Evolutionary conservation across 2,329 filamentous ascomycete genomes (phyloP).

Genomic region (Alternaria sp.): DNA sequence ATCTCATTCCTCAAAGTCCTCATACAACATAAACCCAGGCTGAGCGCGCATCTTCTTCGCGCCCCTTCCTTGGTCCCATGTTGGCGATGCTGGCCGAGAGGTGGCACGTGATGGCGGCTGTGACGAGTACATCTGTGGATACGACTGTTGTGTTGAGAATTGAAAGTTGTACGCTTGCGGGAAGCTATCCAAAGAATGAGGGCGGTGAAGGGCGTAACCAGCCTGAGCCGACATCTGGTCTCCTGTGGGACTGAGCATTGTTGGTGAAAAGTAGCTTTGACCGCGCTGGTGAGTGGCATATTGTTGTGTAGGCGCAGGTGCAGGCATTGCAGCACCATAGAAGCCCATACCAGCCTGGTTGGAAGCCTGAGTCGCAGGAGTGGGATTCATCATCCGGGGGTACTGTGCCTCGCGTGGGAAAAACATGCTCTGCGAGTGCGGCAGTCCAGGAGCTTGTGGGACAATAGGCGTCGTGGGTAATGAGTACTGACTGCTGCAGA

Average conservation of each 20-base stretch:
- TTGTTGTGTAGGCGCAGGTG: constrained; percentile 17
- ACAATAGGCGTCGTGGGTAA: constrained; percentile 39
- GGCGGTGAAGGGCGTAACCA: constrained; percentile 33
- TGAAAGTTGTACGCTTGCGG: constrained; percentile 30
- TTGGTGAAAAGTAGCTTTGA: constrained; percentile 29
- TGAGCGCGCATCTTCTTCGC: constrained; percentile 34
- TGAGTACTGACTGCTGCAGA: constrained; percentile 35
- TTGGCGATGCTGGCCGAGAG: constrained; percentile 39
- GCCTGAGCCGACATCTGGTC: constrained; percentile 23
- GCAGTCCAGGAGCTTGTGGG: constrained; percentile 27
- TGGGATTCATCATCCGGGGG: constrained; percentile 19
- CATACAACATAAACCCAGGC: constrained; percentile 29
- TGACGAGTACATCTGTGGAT: constrained; percentile 36
- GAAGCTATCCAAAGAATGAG: constrained; percentile 38
- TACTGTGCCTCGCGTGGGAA: constrained; percentile 28
- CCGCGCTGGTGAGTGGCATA: constrained; percentile 30
- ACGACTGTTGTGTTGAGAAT: constrained; percentile 25
- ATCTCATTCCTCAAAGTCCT: constrained; percentile 26
- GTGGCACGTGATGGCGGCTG: constrained; percentile 36
- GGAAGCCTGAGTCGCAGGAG: constrained; percentile 16
- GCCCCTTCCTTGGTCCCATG: constrained; percentile 37
- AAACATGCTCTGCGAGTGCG: constrained; percentile 30
- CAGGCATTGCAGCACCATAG: constrained; percentile 15
- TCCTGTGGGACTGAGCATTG: constrained; percentile 34
- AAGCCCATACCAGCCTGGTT: constrained; percentile 23